Evolutionary conservation across 2,329 filamentous ascomycete species (phyloP).

Genomic region (Ceratocystis ficicola): DNA sequence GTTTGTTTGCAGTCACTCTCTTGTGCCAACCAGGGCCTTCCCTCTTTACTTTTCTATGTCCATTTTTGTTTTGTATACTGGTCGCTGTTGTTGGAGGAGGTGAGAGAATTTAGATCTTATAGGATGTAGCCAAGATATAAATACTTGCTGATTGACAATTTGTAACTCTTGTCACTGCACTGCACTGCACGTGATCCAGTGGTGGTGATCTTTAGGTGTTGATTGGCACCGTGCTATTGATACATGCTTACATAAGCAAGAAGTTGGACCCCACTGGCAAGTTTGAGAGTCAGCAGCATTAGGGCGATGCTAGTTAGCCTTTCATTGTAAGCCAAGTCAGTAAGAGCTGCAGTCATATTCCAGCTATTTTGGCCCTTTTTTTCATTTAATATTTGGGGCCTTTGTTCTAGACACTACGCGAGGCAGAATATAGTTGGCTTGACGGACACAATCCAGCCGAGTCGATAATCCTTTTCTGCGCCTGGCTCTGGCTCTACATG

Average conservation of each 20-base stretch:
- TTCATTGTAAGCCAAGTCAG: too few species aligned
- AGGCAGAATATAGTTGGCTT: too few species aligned
- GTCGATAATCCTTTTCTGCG: too few species aligned
- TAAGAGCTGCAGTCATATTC: too few species aligned
- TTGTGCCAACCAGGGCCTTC: neutral
- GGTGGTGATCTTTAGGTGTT: neutral
- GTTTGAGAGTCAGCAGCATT: too few species aligned
- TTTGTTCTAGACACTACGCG: too few species aligned
- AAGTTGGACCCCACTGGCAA: too few species aligned
- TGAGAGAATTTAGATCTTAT: neutral
- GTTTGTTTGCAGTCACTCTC: neutral
- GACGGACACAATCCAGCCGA: too few species aligned
- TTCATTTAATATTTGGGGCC: too few species aligned
- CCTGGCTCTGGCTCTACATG: neutral
- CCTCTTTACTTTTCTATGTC: neutral
- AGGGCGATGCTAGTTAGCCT: too few species aligned
- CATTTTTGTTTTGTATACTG: neutral
- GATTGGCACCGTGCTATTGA: neutral
- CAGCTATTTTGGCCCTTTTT: too few species aligned
- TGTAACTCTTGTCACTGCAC: neutral
- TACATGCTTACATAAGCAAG: neutral
- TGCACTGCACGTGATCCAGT: neutral
- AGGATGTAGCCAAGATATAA: neutral
- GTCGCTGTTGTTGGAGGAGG: too few species aligned
- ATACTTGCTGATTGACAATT: neutral